These are phyloP conservation scores for Medicago ruthenica DNA, from an alignment of 306 rosid genomes.

Conservation along the genomic window DNA sequence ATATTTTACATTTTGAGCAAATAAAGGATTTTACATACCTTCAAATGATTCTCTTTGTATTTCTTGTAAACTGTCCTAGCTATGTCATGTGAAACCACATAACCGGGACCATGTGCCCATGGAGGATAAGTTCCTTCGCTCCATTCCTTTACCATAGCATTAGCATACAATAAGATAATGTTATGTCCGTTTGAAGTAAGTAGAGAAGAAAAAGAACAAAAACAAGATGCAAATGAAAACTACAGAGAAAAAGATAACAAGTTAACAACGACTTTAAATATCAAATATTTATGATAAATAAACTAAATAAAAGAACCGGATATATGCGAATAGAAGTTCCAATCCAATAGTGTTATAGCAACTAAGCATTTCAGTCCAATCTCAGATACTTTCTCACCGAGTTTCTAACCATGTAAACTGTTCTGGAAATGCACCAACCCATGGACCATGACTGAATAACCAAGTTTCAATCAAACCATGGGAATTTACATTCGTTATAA, in stretches of 20 bases:
- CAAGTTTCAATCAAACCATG: slow-evolving; percentile 5
- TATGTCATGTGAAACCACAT: slow-evolving; percentile 84
- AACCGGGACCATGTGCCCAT: slow-evolving; percentile 99
- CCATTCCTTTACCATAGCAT: slow-evolving; percentile 78
- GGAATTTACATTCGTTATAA: not conserved
- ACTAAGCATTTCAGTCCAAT: slow-evolving; percentile 17
- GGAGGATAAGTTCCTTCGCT: slow-evolving; percentile 82
- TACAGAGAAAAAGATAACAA: not conserved
- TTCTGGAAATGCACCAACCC: slow-evolving; percentile 1
- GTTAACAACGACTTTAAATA: not conserved
- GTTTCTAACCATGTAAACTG: slow-evolving; percentile 29
- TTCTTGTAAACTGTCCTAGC: slow-evolving; percentile 70
- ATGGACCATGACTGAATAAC: not conserved
- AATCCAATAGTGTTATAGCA: slow-evolving; percentile 14
- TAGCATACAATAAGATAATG: slow-evolving; percentile 39
- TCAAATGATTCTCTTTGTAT: slow-evolving; percentile 69
- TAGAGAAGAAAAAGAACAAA: slow-evolving; percentile 8
- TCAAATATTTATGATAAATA: not conserved
- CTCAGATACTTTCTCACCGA: not conserved
- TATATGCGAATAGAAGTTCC: not conserved
- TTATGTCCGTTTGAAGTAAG: slow-evolving; percentile 8
- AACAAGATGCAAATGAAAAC: not conserved
- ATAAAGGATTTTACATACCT: slow-evolving; percentile 56
- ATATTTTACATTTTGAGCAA: slow-evolving; percentile 15
- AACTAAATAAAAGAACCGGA: not conserved